Evolutionary conservation across 2,329 filamentous ascomycete species (phyloP).

Genomic region (Fonsecaea pedrosoi): DNA sequence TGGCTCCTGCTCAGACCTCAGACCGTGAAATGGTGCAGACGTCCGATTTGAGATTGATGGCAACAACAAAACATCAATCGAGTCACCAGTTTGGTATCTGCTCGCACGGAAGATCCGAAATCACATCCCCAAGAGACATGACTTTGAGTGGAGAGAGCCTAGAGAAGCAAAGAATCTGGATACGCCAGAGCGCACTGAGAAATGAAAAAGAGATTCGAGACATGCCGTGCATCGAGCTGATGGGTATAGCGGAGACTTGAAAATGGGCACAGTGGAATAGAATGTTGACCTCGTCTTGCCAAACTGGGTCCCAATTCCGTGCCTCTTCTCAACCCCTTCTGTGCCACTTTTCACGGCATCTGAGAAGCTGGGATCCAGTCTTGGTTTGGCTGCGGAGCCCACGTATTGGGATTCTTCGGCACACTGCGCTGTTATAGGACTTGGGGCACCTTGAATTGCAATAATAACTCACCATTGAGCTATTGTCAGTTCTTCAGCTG

Average conservation of each 20-base stretch:
- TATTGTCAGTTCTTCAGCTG: background rate
- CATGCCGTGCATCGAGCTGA: background rate
- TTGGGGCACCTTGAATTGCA: background rate
- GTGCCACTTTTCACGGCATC: background rate
- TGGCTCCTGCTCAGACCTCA: background rate
- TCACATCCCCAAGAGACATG: background rate
- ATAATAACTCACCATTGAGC: background rate
- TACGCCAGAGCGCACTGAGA: background rate
- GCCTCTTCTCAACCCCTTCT: background rate
- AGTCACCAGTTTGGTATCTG: background rate
- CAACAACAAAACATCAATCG: background rate
- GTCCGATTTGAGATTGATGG: background rate
- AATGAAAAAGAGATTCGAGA: background rate
- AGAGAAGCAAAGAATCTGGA: background rate
- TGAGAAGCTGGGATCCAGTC: background rate
- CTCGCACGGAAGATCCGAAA: background rate
- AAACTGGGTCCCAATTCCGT: background rate
- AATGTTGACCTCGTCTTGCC: background rate
- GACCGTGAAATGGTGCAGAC: background rate
- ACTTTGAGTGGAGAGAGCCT: background rate
- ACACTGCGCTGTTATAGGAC: background rate
- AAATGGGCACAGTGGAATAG: background rate
- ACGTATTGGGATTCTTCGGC: background rate
- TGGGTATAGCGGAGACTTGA: background rate
- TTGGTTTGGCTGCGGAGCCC: background rate